Conservation (phyloP, 169 alveolate genomes). For the Plasmodium malariae region DNA sequence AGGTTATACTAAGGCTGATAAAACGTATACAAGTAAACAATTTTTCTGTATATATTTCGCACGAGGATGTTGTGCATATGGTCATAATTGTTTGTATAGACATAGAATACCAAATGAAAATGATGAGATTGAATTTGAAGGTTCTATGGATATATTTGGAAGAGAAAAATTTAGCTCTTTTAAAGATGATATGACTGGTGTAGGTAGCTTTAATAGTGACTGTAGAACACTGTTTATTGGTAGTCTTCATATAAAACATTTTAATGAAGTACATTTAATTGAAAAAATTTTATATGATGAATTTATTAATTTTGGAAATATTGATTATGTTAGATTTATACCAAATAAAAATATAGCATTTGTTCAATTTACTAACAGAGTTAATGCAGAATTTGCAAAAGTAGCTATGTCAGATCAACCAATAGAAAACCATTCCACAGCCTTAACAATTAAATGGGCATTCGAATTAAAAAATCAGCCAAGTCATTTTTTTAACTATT, state of each 20-base stretch:
- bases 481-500: slow-evolving; percentile 11
- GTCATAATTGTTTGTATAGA: slow-evolving; percentile 96
- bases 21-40: slow-evolving; percentile 80
- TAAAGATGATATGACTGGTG: slow-evolving; percentile 97
- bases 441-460: slow-evolving; percentile 97
- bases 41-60: slow-evolving; percentile 97
- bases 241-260: slow-evolving; percentile 85
- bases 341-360: slow-evolving; percentile 95
- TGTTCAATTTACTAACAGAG: slow-evolving; percentile 95
- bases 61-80: slow-evolving; percentile 98
- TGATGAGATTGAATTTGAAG: slow-evolving; percentile 94
- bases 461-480: slow-evolving; percentile 79
- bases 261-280: slow-evolving; percentile 91
- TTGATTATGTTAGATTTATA: slow-evolving; percentile 94
- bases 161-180: slow-evolving; percentile 96
- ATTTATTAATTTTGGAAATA: slow-evolving; percentile 96
- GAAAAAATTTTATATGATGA: slow-evolving; percentile 94
- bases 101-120: slow-evolving; percentile 97
- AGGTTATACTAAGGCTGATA: slow-evolving; percentile 98
- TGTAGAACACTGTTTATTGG: slow-evolving; percentile 95
- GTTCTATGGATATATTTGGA: slow-evolving; percentile 97
- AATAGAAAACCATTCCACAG: slow-evolving; percentile 90
- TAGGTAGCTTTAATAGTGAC: slow-evolving; percentile 97
- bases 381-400: slow-evolving; percentile 99
- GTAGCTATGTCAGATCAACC: slow-evolving; percentile 98